Percentiles rank a stretch among this genome's conserved stretches.
These are phyloP conservation scores for Fusarium xyrophilum DNA, from an alignment of 2,329 filamentous ascomycete genomes.

Conservation along the genomic window DNA sequence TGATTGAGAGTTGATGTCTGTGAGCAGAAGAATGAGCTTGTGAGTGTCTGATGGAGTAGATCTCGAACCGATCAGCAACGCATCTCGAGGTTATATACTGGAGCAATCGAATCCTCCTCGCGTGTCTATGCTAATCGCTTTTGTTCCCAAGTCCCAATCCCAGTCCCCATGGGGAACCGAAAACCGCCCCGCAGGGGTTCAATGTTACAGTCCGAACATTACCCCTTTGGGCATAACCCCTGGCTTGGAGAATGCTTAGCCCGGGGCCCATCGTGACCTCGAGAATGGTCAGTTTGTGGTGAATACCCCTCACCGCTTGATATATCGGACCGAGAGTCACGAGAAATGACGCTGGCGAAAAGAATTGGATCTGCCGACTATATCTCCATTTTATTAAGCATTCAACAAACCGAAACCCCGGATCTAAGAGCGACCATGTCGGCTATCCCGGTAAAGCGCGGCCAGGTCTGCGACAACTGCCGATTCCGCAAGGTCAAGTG, in stretches of 20 bases:
- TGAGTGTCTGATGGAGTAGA: slow-evolving; percentile 1
- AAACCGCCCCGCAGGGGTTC: background rate
- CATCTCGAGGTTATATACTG: slow-evolving; percentile 24
- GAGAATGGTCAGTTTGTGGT: background rate
- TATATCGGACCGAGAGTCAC: slow-evolving; percentile 16
- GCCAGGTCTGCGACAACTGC: slow-evolving; percentile 44
- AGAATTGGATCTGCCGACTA: slow-evolving; percentile 13
- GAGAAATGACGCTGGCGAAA: background rate
- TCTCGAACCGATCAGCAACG: background rate
- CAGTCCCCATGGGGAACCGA: slow-evolving; percentile 1
- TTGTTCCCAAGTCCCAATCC: background rate
- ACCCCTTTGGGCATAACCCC: slow-evolving; percentile 24
- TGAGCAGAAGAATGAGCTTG: background rate
- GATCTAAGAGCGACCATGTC: slow-evolving; percentile 8
- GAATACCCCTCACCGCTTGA: slow-evolving; percentile 13
- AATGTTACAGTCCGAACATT: slow-evolving; percentile 23
- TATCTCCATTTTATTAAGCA: slow-evolving; percentile 28
- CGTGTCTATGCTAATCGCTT: slow-evolving; percentile 2
- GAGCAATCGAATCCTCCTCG: background rate
- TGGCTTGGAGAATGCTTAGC: background rate
- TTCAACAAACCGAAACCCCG: background rate
- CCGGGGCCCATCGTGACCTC: background rate
- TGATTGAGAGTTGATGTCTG: background rate
- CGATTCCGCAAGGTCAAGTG: slow-evolving; percentile 47
- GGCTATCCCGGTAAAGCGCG: slow-evolving; percentile 3